Percentiles rank a stretch among this genome's conserved stretches.
phyloP scores from a whole-genome alignment of 78 protist genomes.

The Creolimax fragrantissima region DNA sequence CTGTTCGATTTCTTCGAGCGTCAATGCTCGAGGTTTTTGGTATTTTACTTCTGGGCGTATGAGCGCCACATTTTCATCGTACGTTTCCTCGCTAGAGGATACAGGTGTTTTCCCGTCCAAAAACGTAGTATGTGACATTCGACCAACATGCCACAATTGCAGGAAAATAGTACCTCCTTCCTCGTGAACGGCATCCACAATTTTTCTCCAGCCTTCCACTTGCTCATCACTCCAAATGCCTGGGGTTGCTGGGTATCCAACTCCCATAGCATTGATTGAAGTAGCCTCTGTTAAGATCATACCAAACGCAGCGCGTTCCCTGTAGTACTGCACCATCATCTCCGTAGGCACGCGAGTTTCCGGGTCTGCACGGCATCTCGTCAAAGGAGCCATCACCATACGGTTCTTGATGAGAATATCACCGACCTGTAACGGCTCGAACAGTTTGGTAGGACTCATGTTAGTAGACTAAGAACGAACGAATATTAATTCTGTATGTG shows the following conservation, averaged over 20 bases:
- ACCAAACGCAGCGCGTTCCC: constrained; percentile 40
- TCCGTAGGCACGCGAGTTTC: constrained; percentile 17
- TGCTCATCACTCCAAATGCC: constrained; percentile 40
- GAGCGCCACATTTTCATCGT: not conserved
- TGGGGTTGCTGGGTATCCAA: constrained; percentile 20
- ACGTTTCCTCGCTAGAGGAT: not conserved
- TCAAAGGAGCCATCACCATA: constrained; percentile 39
- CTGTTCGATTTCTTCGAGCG: constrained; percentile 42
- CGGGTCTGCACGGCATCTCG: constrained; percentile 33
- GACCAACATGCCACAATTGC: constrained; percentile 55
- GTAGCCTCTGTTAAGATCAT: constrained; percentile 49
- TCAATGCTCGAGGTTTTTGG: constrained; percentile 44
- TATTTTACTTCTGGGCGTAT: not conserved
- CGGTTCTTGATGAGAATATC: constrained; percentile 21
- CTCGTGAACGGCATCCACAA: constrained; percentile 48
- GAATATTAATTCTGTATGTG: not conserved
- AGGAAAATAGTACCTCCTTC: constrained; percentile 32
- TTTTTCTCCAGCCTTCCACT: constrained; percentile 42
- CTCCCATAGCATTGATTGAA: not conserved
- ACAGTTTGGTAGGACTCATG: not conserved
- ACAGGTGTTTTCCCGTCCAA: not conserved
- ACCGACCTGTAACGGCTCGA: constrained; percentile 17
- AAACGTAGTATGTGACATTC: constrained; percentile 6
- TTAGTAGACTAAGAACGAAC: not conserved
- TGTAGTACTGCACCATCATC: constrained; percentile 31